phyloP scores from a whole-genome alignment of 805 yeast species.

The Pichia scutulata region DNA sequence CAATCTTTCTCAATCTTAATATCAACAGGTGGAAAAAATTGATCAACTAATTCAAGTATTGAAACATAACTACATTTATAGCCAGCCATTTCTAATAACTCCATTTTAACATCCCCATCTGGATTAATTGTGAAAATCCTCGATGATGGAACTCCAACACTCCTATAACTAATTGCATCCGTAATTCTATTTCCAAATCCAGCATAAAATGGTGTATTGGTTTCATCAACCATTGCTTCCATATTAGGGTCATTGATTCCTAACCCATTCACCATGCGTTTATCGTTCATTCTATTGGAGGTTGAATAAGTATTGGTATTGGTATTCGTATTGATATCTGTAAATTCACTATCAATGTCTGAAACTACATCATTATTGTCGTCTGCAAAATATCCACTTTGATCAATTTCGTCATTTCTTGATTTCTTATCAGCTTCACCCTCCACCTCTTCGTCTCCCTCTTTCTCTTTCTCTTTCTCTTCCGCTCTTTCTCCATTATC shows the following conservation, averaged over 20 bases:
- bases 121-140: slow-evolving; percentile 94
- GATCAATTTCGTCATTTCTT: neutral
- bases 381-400: too few species aligned
- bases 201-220: slow-evolving; percentile 79
- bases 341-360: slow-evolving; percentile 3
- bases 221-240: slow-evolving; percentile 25
- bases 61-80: slow-evolving; percentile 79
- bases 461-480: neutral
- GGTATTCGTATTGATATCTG: slow-evolving; percentile 17
- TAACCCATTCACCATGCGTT: neutral
- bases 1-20: neutral
- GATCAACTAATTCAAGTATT: slow-evolving; percentile 92
- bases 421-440: neutral
- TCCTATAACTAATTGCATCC: slow-evolving; percentile 89
- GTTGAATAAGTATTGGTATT: slow-evolving; percentile 8
- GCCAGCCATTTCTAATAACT: slow-evolving; percentile 87
- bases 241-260: neutral
- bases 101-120: slow-evolving; percentile 96
- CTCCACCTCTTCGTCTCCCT: neutral
- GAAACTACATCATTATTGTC: neutral
- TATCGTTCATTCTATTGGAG: slow-evolving; percentile 1
- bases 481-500: too few species aligned
- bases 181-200: slow-evolving; percentile 97
- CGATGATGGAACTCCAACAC: slow-evolving; percentile 90
- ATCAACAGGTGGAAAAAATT: slow-evolving; percentile 85